Conservation (phyloP, 1,284 basidiomycete species). For the Cryptococcus sp. region DNA sequence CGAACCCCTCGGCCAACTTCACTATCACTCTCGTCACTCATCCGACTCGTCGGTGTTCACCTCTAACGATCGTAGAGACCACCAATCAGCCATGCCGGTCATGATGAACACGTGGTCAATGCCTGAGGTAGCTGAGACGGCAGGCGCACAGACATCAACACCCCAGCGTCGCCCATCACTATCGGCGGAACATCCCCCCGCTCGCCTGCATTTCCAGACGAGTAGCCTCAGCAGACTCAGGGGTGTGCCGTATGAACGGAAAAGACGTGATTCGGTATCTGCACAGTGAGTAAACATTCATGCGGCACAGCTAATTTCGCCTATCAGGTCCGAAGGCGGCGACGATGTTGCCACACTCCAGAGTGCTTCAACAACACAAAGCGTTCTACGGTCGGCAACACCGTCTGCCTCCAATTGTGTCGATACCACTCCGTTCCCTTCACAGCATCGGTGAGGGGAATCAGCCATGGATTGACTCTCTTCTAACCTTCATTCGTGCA, state of each 20-base stretch:
- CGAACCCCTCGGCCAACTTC: too few relatives aligned
- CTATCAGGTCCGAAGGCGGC: conserved; percentile 36
- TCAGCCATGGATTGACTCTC: background rate
- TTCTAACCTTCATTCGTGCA: background rate
- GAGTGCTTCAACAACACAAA: conserved; percentile 26
- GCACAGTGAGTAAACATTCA: conserved; percentile 25
- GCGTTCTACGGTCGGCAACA: conserved; percentile 26
- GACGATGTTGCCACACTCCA: conserved; percentile 33
- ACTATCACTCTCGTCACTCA: conserved; percentile 18
- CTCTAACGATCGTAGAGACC: conserved; percentile 6
- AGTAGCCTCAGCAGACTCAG: conserved; percentile 29
- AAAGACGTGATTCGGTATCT: conserved; percentile 37
- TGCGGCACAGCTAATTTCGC: conserved; percentile 8
- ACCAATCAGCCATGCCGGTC: background rate
- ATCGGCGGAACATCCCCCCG: conserved; percentile 4
- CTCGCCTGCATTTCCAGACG: conserved; percentile 25
- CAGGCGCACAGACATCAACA: conserved; percentile 2
- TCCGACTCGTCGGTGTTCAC: conserved; percentile 18
- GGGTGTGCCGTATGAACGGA: conserved; percentile 34
- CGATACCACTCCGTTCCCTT: conserved; percentile 30
- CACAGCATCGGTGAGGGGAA: conserved; percentile 37
- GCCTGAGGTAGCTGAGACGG: conserved; percentile 7
- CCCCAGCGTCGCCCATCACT: conserved; percentile 5
- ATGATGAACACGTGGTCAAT: conserved; percentile 4
- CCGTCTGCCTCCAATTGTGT: conserved; percentile 23